A percentile compares a stretch with the other conserved stretches of the same genome.
These are phyloP conservation scores for Aspergillus floridensis DNA, from an alignment of 2,329 filamentous ascomycete genomes.

Conservation along the genomic window DNA sequence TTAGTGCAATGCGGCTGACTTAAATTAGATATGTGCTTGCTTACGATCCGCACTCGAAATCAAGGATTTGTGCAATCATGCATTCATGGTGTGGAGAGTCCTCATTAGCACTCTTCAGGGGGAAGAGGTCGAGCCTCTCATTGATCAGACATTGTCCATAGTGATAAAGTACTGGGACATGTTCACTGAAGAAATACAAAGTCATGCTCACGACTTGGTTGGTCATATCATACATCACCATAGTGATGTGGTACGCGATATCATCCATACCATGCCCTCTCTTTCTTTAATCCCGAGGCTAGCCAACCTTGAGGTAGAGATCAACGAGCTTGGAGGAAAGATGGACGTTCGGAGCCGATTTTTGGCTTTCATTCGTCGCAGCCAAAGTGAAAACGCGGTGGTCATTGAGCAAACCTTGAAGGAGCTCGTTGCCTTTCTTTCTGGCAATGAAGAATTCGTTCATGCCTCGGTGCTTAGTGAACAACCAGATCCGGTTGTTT, in stretches of 20 bases:
- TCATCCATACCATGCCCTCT: slow-evolving; percentile 75
- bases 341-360: slow-evolving; percentile 67
- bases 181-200: slow-evolving; percentile 62
- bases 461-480: slow-evolving; percentile 79
- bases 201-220: slow-evolving; percentile 62
- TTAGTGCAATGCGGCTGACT: slow-evolving; percentile 10
- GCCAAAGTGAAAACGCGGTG: slow-evolving; percentile 78
- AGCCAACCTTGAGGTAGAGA: slow-evolving; percentile 62
- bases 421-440: slow-evolving; percentile 73
- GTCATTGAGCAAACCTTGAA: slow-evolving; percentile 78
- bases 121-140: slow-evolving; percentile 73
- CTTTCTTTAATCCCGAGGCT: slow-evolving; percentile 69
- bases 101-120: slow-evolving; percentile 73
- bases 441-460: slow-evolving; percentile 70
- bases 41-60: slow-evolving; percentile 78
- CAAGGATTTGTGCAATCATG: slow-evolving; percentile 69
- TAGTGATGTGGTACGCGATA: slow-evolving; percentile 58
- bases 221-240: slow-evolving; percentile 64
- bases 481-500: slow-evolving; percentile 73
- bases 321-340: slow-evolving; percentile 63
- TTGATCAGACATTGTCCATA: slow-evolving; percentile 88
- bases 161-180: slow-evolving; percentile 75
- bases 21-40: slow-evolving; percentile 76
- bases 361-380: slow-evolving; percentile 68
- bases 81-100: slow-evolving; percentile 79